Percentiles rank a stretch among this genome's conserved stretches.
Conservation (phyloP, 2,329 filamentous ascomycete species). For the Colletotrichum chrysophilum region DNA sequence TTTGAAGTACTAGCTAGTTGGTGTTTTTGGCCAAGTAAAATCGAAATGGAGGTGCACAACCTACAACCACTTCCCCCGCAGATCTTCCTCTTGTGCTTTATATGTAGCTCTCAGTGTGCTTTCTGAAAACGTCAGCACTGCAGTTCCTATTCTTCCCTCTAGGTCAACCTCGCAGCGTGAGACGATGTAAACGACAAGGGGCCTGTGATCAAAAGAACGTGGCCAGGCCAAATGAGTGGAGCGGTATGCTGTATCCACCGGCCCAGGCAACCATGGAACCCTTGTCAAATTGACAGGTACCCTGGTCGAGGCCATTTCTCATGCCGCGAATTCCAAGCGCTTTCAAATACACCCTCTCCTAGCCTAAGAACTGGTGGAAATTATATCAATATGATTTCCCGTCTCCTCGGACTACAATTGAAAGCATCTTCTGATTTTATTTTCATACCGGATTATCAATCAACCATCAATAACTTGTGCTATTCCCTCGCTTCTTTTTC, state of each 20-base stretch:
- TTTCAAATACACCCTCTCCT: background rate
- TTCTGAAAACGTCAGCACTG: background rate
- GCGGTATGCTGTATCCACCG: background rate
- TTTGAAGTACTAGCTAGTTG: background rate
- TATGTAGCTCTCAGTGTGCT: background rate
- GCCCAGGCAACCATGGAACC: background rate
- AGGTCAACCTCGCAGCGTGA: fast-evolving
- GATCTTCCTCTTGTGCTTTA: background rate
- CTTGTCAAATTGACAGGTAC: background rate
- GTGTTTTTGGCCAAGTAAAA: background rate
- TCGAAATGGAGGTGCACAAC: background rate
- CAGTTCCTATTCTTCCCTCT: background rate
- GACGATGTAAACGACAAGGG: background rate
- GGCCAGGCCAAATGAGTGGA: background rate
- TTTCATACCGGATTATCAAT: background rate
- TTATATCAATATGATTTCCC: fast-evolving
- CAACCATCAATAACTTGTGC: background rate
- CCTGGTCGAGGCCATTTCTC: background rate
- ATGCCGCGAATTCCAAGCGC: background rate
- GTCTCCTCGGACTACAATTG: background rate
- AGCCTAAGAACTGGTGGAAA: fast-evolving
- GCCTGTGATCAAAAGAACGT: background rate
- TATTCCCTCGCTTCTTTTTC: fast-evolving
- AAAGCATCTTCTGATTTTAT: fast-evolving
- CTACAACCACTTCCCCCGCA: background rate